Evolutionary conservation across 495 filamentous ascomycete genomes (phyloP), one percentile per base, ranked within the genome.

Genomic region (Amniculicola lignicola): DNA sequence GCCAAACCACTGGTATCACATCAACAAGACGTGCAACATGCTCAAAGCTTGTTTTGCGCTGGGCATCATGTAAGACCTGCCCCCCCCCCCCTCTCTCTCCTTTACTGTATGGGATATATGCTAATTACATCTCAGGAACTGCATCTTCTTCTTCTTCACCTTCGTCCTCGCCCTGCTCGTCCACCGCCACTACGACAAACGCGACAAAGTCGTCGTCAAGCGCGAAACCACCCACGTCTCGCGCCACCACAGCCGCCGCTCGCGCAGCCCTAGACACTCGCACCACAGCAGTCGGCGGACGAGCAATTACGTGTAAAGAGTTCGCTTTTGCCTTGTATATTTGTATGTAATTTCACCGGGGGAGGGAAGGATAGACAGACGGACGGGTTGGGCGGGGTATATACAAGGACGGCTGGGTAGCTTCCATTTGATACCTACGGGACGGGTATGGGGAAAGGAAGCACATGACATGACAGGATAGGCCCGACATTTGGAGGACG

Each of bases 1-100:
- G 1, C 45, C 75, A 1, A 75, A 75, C 43, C 76, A 71, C 16
- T 66, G 76, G 4, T 47, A 82, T 2, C 65, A 75, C 11, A 62
- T 82, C 19, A 79, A 90, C 66, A 92, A 92, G 78, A 78, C 77
- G 2, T 96, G 90, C 70, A 79, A 81, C 15, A 92, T 96, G 89
- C 79, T 92, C 48, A 95, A 96, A 80, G 83, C 90, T 1, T 77
- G 74, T 57, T 96, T 87, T 58, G 90, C 88, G 2, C 79, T 96
- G 54, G 90, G 81, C 0, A 95, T 96, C 64, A 92, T 95, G 58
- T 59, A 46, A 51, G 55, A 39, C n/a, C n/a, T n/a, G n/a, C n/a
- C n/a, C n/a, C n/a, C n/a, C n/a, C n/a, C n/a, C n/a, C n/a, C n/a
- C n/a, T n/a, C n/a, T n/a, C n/a, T n/a, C n/a, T n/a, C n/a, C n/a